Base-by-base conservation (phyloP, 1,284 basidiomycete genomes). In the Melampsora larici-populina region DNA sequence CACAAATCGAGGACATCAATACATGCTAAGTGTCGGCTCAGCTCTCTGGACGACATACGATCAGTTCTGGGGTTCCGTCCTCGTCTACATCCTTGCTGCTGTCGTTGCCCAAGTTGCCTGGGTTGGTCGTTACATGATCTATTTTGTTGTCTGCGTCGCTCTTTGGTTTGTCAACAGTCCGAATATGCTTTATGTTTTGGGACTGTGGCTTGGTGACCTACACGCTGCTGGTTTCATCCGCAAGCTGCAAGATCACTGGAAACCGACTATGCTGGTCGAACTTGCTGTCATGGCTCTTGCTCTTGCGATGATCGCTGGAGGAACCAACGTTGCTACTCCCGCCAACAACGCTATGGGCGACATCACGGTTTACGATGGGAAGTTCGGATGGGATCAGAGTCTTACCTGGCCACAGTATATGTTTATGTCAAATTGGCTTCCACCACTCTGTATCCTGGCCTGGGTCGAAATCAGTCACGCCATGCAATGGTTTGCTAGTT, bases 11-110 rank as follows among this genome's bases (percentile, higher is more conserved):
- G 84, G 84, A 79, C 84, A 85, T 75, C 81, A 83, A 78, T 83
- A 84, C 80, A 84, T 84, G 82, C 82, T 84, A 70, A 81, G 80
- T 68, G 80, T 83, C 64, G 83, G 83, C n/a, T 84, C 83, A 60
- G 84, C 84, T 68, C 81, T 85, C 6, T 85, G 84, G 84, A 83
- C 84, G 18, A 85, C 84, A 4, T 84, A 84, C 79, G 83, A 84
- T 64, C 84, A 85, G 80, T 83, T 85, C 72, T 85, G 84, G 84
- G 84, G 84, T 17, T 84, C 84, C 74, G 82, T 84, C 64, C 81
- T 84, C 71, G 84, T 84, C 74, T 83, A 85, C 72, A 84, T 85
- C 81, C 81, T 85, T 58, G 82, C 83, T 78, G 83, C 82, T 15
- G 82, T 82, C 60, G 80, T 84, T 63, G 84, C 84, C 60, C 82